Base-by-base conservation (phyloP, 2,329 filamentous ascomycete species). In the Dactylonectria macrodidyma region DNA sequence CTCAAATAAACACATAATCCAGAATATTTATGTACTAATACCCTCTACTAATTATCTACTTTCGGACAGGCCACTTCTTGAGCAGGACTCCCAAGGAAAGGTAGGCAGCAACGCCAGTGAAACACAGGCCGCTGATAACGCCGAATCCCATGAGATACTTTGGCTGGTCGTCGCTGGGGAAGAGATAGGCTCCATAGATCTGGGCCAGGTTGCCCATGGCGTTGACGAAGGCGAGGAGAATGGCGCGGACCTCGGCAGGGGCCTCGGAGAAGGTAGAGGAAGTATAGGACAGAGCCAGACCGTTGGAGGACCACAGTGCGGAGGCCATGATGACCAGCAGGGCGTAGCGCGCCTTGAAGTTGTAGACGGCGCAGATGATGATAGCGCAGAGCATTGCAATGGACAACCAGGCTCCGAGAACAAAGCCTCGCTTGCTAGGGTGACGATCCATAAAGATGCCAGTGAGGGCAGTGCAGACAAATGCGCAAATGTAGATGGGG, bases 131-230 rank as follows among this genome's bases (percentile, higher is more conserved):
- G 7, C 66, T 69, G 33, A 78, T 77, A 41, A 78, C 72, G 8
- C 71, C 73, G 82, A 87, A 57, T 78, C 84, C 85, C 76, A 80
- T 82, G 2, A 85, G 72, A 67, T 86, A 86, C 71, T 87, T 85
- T 0, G 87, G 86, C 22, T 78, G 77, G 61, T 88, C 85, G 0
- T 78, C 71, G 0, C 76, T 74, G 0, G 87, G 87, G 75, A 88
- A 89, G 3, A 89, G 71, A 68, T 88, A 84, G 74, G 85, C 82
- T 10, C 87, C 86, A 63, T 89, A 89, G 9, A 89, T 89, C 68
- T 87, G 85, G 0, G 86, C 85, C 2, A 88, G 75, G 63, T 89
- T 89, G 3, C 86, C 87, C 72, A 88, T 80, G 0, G 85, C 86
- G 71, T 89, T 89, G 57, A 89, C 84, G 7, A 88, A 76, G 1